These are phyloP conservation scores for Debaryomyces fabryi DNA, from an alignment of 1,139 yeast genomes.

Conservation along the genomic window DNA sequence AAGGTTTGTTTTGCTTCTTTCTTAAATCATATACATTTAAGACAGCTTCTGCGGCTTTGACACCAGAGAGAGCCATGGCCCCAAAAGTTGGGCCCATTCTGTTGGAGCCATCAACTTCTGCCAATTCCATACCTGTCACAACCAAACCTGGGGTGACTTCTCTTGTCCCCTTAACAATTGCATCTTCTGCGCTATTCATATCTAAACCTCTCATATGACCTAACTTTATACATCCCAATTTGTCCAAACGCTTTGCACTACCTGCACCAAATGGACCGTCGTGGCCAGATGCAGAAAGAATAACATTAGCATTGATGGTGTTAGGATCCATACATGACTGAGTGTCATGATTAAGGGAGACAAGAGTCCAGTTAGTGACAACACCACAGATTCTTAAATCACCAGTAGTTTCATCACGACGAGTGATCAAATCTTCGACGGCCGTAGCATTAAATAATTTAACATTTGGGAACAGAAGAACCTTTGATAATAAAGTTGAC, in stretches of 20 bases:
- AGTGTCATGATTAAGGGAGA: conserved; percentile 73
- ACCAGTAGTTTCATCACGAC: conserved; percentile 58
- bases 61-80: conserved; percentile 78
- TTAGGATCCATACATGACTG: conserved; percentile 87
- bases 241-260: conserved; percentile 55
- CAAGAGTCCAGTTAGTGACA: conserved; percentile 82
- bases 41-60: conserved; percentile 70
- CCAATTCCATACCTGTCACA: conserved; percentile 81
- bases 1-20: conserved; percentile 39
- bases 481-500: conserved; percentile 71
- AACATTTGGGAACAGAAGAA: conserved; percentile 70
- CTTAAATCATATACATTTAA: conserved; percentile 54
- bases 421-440: conserved; percentile 78
- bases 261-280: conserved; percentile 90
- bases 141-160: conserved; percentile 73
- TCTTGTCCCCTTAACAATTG: conserved; percentile 70
- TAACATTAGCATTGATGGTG: conserved; percentile 72
- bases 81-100: conserved; percentile 89
- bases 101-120: conserved; percentile 76
- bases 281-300: conserved; percentile 76
- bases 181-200: conserved; percentile 79
- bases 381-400: conserved; percentile 74
- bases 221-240: conserved; percentile 44
- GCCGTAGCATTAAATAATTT: conserved; percentile 81
- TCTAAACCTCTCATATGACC: conserved; percentile 81